Evolutionary conservation across 2,329 filamentous ascomycete genomes (phyloP).

Genomic region (Alternaria solani): DNA sequence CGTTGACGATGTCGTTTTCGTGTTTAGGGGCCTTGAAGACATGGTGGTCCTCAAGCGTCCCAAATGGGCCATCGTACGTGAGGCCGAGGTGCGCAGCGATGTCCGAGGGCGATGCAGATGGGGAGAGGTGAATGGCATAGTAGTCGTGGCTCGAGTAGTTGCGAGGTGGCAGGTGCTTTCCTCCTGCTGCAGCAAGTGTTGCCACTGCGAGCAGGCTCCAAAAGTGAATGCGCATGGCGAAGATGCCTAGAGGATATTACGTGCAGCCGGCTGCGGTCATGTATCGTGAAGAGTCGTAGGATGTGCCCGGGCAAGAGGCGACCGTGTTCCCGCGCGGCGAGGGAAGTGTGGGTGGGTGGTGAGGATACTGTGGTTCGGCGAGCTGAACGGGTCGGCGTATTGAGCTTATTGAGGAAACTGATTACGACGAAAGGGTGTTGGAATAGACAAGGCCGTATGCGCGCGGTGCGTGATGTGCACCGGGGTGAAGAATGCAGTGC

Average conservation of each 20-base stretch:
- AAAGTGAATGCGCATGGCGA: slow-evolving; percentile 55
- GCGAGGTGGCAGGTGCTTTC: slow-evolving; percentile 61
- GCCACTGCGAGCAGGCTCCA: slow-evolving; percentile 48
- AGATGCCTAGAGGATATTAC: slow-evolving; percentile 17
- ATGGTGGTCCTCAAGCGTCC: slow-evolving; percentile 80
- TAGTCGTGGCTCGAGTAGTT: slow-evolving; percentile 87
- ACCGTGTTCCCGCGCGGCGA: background rate
- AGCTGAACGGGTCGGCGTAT: slow-evolving; percentile 12
- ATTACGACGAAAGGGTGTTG: slow-evolving; percentile 11
- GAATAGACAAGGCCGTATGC: background rate
- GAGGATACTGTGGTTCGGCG: slow-evolving; percentile 20
- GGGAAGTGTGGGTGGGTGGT: background rate
- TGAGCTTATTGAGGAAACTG: slow-evolving; percentile 28
- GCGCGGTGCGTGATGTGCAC: background rate
- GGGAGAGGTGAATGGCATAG: slow-evolving; percentile 86
- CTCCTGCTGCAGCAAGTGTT: slow-evolving; percentile 39
- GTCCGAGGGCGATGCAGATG: slow-evolving; percentile 69
- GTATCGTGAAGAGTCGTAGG: slow-evolving; percentile 10
- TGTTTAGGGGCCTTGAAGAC: slow-evolving; percentile 76
- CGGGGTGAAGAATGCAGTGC: slow-evolving; percentile 1
- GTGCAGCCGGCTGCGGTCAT: slow-evolving; percentile 28
- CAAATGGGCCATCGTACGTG: slow-evolving; percentile 80
- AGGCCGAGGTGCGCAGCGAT: slow-evolving; percentile 78
- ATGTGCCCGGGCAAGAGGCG: slow-evolving; percentile 2
- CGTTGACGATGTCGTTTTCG: slow-evolving; percentile 63